Base-by-base conservation (phyloP, 2,329 filamentous ascomycete species). In the Pseudocercospora vitis region DNA sequence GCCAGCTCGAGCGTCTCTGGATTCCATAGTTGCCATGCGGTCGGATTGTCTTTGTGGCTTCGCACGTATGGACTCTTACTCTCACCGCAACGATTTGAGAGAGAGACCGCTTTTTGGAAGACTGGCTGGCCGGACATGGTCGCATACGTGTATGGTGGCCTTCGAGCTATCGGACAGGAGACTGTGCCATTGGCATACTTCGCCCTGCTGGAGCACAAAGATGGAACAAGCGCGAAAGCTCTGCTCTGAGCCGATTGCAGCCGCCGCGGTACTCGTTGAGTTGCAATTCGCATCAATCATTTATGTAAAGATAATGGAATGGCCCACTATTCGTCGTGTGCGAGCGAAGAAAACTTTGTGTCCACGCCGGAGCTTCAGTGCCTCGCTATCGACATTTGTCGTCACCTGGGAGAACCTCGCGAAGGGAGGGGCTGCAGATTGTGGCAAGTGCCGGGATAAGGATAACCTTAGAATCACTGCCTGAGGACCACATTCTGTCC, bases 11-110 rank as follows among this genome's bases (percentile, higher is more conserved):
- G 78, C 12, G 89, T 84, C 65, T 91, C 85, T 18, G 86, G 79
- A 62, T 87, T 87, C 78, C 95, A 89, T 55, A 89, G 78, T 77
- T 99, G 94, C 94, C 94, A 99, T 64, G 86, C 85, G 31, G 97
- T 91, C 1, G 86, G 84, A 70, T 95, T 95, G 63, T 87, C 78
- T 70, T 85, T 83, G 69, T 95, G 90, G 45, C 81, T 83, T 52
- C 85, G 83, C 37, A 87, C 84, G 74, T 88, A 88, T 52, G 85
- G 84, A 62, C 83, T 86, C 64, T 79, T 79, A 69, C 82, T 85
- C 67, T 85, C 78, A 47, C 70, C 73, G 52, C 84, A 77, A 59
- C 80, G 76, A 66, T 87, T 87, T 24, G 53, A 60, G 53, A 70
- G 63, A 37, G 61, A 62, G 23, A 70, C 58, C 9, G 60, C 42